phyloP scores from a whole-genome alignment of 2,329 filamentous ascomycete genomes.

The Bipolaris bicolor region DNA sequence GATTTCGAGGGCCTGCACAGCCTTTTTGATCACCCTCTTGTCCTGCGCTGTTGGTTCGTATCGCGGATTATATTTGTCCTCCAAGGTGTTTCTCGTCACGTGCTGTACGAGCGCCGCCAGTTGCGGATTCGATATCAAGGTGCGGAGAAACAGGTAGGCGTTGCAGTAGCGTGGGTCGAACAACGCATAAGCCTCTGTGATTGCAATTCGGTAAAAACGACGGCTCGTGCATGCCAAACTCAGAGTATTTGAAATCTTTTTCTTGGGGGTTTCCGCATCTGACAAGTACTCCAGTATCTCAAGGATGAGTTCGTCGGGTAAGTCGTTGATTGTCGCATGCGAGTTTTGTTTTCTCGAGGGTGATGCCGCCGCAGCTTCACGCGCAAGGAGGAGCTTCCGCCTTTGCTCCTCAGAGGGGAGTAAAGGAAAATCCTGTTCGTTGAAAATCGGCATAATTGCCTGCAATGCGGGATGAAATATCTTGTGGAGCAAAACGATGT shows the following conservation, averaged over 20 bases:
- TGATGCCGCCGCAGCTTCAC: not conserved
- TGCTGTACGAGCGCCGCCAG: constrained; percentile 27
- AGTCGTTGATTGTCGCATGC: constrained; percentile 23
- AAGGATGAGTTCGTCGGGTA: constrained; percentile 40
- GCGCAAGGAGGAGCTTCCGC: not conserved
- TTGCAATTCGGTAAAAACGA: constrained; percentile 31
- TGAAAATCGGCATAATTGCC: constrained; percentile 21
- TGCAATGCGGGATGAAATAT: too few relatives aligned
- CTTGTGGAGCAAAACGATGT: not conserved
- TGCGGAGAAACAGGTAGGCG: constrained; percentile 40
- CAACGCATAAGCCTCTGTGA: constrained; percentile 25
- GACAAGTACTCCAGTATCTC: constrained; percentile 33
- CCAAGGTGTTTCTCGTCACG: not conserved
- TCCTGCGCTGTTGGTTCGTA: constrained; percentile 31
- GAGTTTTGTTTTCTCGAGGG: not conserved
- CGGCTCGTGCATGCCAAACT: constrained; percentile 31
- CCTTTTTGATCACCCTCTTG: constrained; percentile 36
- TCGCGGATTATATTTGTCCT: not conserved
- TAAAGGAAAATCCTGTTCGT: constrained; percentile 29
- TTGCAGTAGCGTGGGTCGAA: constrained; percentile 33
- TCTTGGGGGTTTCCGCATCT: constrained; percentile 23
- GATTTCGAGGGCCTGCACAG: constrained; percentile 25
- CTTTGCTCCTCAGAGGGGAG: constrained; percentile 21
- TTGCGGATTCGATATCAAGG: constrained; percentile 24
- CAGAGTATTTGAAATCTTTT: constrained; percentile 23